Percentiles rank a stretch among this genome's conserved stretches.
Evolutionary conservation across 352 stramenopile genomes (phyloP).

Genomic region (Phytophthora idaei): DNA sequence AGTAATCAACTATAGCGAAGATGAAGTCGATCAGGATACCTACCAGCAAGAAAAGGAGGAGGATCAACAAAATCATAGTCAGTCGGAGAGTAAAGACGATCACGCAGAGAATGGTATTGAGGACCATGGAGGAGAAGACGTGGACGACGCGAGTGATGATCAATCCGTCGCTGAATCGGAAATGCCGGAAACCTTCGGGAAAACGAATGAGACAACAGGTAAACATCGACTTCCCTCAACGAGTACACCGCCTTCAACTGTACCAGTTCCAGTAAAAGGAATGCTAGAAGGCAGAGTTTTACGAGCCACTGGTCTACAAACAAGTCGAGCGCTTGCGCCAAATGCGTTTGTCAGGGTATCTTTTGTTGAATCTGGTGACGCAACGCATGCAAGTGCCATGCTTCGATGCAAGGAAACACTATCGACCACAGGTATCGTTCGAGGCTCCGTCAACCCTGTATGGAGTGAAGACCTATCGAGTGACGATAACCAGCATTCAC

Average conservation of each 20-base stretch:
- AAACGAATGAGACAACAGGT: neutral
- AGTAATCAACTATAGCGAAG: neutral
- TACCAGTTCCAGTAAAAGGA: conserved; percentile 34
- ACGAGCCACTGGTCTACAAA: conserved; percentile 42
- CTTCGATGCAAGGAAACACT: conserved; percentile 70
- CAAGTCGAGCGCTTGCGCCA: conserved; percentile 21
- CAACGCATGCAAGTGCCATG: conserved; percentile 45
- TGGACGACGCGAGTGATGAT: conserved; percentile 29
- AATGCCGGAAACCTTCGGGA: conserved; percentile 50
- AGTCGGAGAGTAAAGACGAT: conserved; percentile 6
- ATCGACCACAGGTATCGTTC: conserved; percentile 37
- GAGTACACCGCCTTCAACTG: neutral
- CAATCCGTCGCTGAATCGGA: conserved; percentile 53
- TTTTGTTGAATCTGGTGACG: conserved; percentile 51
- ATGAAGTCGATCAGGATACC: conserved; percentile 1
- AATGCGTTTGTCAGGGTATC: conserved; percentile 55
- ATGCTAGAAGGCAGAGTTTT: conserved; percentile 55
- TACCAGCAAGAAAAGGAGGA: conserved; percentile 9
- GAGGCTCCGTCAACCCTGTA: conserved; percentile 36
- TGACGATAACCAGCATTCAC: neutral
- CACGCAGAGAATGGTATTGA: conserved; percentile 8
- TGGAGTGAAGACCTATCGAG: conserved; percentile 46
- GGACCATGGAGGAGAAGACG: neutral
- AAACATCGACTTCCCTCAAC: conserved; percentile 3
- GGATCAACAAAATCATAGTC: conserved; percentile 3